phyloP scores from a whole-genome alignment of 2,329 filamentous ascomycete genomes.

The Trichophyton mentagrophytes region DNA sequence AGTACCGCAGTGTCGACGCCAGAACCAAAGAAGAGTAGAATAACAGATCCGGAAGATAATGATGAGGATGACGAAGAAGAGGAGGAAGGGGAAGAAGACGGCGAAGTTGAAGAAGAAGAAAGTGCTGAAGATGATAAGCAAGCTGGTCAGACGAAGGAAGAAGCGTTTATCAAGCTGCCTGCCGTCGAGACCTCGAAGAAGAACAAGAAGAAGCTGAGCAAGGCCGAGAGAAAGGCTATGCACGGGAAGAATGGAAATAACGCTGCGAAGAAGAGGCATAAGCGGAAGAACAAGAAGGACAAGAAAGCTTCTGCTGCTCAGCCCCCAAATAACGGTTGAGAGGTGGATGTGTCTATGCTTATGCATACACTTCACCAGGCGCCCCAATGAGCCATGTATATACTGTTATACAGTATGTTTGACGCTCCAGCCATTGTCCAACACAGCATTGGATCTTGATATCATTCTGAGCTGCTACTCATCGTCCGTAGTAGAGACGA shows the following conservation, averaged over 20 bases:
- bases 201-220: conserved; percentile 24
- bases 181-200: conserved; percentile 11
- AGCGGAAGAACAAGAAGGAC: conserved; percentile 14
- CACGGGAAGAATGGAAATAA: conserved; percentile 10
- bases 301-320: not conserved
- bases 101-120: not conserved
- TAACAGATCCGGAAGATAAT: conserved; percentile 18
- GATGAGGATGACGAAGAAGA: conserved; percentile 19
- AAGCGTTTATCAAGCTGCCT: not conserved
- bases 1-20: not conserved
- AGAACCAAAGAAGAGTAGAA: conserved; percentile 20
- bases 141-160: not conserved
- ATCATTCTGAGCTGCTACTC: too few species aligned
- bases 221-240: conserved; percentile 27
- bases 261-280: conserved; percentile 1
- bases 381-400: too few species aligned
- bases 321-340: not conserved
- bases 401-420: too few species aligned
- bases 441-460: too few species aligned
- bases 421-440: too few species aligned
- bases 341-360: too few species aligned
- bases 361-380: too few species aligned
- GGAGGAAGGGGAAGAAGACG: conserved; percentile 7
- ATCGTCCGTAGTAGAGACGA: too few species aligned
- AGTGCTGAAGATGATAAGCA: not conserved